Base-by-base conservation (phyloP, 352 stramenopile genomes). In the Phytopythium kandeliae region DNA sequence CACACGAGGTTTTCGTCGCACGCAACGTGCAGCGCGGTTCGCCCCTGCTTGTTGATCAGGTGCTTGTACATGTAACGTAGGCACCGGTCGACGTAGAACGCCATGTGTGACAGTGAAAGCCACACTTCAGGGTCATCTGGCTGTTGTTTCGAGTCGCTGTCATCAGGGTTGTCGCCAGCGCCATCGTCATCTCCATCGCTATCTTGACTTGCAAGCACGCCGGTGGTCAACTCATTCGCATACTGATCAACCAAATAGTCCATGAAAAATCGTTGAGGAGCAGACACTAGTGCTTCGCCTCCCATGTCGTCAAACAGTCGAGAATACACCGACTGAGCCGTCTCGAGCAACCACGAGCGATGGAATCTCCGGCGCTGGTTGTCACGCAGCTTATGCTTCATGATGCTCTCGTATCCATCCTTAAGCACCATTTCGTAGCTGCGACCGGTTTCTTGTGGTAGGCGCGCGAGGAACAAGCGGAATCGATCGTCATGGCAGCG, bases 1-100 rank as follows among this genome's bases (percentile, higher is more conserved):
- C 81, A 92, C 54, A 89, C 78, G 34, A 92, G 58, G 55, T 89
- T 92, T 51, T 88, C 76, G n/a, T 92, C 76, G 37, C 81, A 89
- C 5, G 81, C 76, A 3, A 92, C 57, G 54, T 92, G 81, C 7
- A 92, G 57, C 16, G 81, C 65, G 3, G 76, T 87, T 3, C 67
- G 65, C 16, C 81, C 81, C 24, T 89, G 78, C 6, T 74, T 67
- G 58, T 89, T 92, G 6, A 55, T 38, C 26, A 78, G 46, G 47
- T 89, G 72, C 40, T 83, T 81, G 62, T 80, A 92, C 48, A 63
- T 74, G 42, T 84, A 63, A 9, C 76, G 68, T 24, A 92, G 53
- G 43, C 66, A 82, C 2, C 61, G 68, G 56, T 87, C 74, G 17
- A 89, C 48, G 28, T 82, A 85, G 38, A 89, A 86, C n/a, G 54